phyloP scores from a whole-genome alignment of 2,329 filamentous ascomycete genomes.

The Davidsoniella virescens region DNA sequence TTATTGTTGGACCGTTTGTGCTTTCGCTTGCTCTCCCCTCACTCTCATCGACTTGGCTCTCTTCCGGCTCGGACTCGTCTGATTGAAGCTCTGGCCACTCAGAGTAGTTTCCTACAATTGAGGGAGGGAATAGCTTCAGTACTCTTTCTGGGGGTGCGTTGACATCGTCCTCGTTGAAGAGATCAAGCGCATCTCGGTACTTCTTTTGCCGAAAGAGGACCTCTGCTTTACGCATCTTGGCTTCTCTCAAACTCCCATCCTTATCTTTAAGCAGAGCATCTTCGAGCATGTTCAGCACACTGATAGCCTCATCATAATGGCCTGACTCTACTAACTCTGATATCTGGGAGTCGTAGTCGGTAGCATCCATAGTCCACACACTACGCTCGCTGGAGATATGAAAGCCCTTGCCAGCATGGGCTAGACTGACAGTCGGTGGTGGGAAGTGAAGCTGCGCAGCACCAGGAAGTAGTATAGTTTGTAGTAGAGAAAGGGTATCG shows the following conservation, averaged over 20 bases:
- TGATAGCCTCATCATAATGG: conserved; percentile 81
- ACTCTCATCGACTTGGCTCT: conserved; percentile 14
- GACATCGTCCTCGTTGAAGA: conserved; percentile 73
- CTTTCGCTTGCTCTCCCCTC: conserved; percentile 14
- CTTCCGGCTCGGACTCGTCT: conserved; percentile 26
- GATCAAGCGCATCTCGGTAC: conserved; percentile 71
- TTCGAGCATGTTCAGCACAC: conserved; percentile 75
- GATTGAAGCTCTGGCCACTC: conserved; percentile 30
- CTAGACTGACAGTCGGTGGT: conserved; percentile 81
- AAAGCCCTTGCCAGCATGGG: conserved; percentile 91
- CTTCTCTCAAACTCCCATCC: conserved; percentile 58
- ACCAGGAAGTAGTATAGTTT: conserved; percentile 66
- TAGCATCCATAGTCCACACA: conserved; percentile 91
- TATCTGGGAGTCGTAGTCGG: conserved; percentile 81
- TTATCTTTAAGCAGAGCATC: conserved; percentile 81
- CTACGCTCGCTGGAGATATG: conserved; percentile 79
- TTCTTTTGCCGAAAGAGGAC: conserved; percentile 65
- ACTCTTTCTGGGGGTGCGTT: conserved; percentile 81
- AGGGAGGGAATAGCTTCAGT: conserved; percentile 64
- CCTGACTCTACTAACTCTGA: conserved; percentile 59
- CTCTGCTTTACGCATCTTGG: conserved; percentile 86
- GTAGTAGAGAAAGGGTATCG: conserved; percentile 74
- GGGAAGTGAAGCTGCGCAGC: conserved; percentile 80
- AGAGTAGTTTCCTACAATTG: conserved; percentile 71
- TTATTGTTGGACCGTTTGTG: neutral